Evolutionary conservation across 225 moss, liverwort and hornwort genomes (phyloP).

Genomic region (Polytrichum formosum): DNA sequence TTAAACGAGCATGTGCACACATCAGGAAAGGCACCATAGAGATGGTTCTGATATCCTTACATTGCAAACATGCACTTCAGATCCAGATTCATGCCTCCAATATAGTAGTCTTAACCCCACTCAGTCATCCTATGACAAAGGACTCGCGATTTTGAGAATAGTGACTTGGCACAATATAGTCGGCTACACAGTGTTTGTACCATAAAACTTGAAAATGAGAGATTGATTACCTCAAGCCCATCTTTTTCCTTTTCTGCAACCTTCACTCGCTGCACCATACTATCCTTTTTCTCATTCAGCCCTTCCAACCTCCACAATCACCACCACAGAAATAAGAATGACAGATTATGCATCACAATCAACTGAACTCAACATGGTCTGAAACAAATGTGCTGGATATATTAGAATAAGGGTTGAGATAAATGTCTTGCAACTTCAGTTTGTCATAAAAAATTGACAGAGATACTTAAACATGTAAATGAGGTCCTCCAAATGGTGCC

Average conservation of each 20-base stretch:
- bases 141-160: too few species aligned
- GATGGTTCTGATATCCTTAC: too few species aligned
- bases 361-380: not conserved
- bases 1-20: too few species aligned
- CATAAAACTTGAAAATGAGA: not conserved
- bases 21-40: too few species aligned
- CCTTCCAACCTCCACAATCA: conserved; percentile 65
- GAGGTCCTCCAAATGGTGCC: conserved; percentile 10
- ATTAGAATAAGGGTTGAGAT: too few species aligned
- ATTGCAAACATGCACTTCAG: too few species aligned
- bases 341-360: not conserved
- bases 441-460: too few species aligned
- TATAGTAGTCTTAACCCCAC: too few species aligned
- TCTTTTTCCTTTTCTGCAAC: conserved; percentile 88
- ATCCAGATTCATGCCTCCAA: too few species aligned
- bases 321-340: not conserved
- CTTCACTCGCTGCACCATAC: conserved; percentile 95
- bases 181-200: too few species aligned
- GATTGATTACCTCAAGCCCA: conserved; percentile 68
- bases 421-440: conserved; percentile 1
- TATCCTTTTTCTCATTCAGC: conserved; percentile 77
- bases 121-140: too few species aligned
- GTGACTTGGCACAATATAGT: too few species aligned
- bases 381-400: not conserved
- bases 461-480: not conserved